Percentiles rank a stretch among this genome's conserved stretches.
These are phyloP conservation scores for Fusarium verrucosum DNA, from an alignment of 2,329 filamentous ascomycete genomes.

Conservation along the genomic window DNA sequence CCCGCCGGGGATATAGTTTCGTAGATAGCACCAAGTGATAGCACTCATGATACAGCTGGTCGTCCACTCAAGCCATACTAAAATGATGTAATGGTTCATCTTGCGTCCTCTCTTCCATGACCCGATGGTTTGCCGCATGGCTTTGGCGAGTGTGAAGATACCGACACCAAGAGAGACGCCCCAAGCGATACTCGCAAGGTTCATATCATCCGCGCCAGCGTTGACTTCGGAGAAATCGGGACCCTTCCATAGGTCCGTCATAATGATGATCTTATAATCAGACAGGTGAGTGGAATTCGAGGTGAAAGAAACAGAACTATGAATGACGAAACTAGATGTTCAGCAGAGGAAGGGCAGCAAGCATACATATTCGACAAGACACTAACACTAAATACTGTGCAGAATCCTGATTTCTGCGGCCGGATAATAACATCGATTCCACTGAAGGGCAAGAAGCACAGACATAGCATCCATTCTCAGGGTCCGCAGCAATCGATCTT, in stretches of 20 bases:
- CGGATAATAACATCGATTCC: background rate
- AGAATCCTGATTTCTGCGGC: background rate
- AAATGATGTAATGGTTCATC: slow-evolving; percentile 37
- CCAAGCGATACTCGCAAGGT: slow-evolving; percentile 44
- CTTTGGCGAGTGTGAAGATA: slow-evolving; percentile 41
- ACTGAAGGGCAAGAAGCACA: slow-evolving; percentile 20
- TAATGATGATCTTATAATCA: background rate
- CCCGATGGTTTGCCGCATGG: slow-evolving; percentile 33
- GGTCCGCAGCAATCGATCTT: slow-evolving; percentile 39
- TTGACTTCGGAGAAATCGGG: slow-evolving; percentile 14
- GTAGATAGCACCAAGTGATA: slow-evolving; percentile 41
- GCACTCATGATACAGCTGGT: slow-evolving; percentile 43
- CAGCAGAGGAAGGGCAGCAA: background rate
- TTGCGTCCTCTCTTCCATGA: slow-evolving; percentile 39
- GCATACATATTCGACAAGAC: slow-evolving; percentile 31
- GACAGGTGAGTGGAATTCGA: background rate
- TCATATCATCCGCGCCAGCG: slow-evolving; percentile 40
- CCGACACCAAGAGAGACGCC: slow-evolving; percentile 42
- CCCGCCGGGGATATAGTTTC: slow-evolving; percentile 38
- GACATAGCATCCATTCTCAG: slow-evolving; percentile 28
- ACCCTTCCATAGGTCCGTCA: slow-evolving; percentile 35
- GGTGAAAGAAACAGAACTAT: background rate
- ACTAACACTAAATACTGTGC: slow-evolving; percentile 26
- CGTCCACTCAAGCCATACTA: slow-evolving; percentile 41
- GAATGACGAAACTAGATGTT: background rate